A percentile compares a stretch with the other conserved stretches of the same genome.
These are phyloP conservation scores for Trichoderma orchidacearum DNA, from an alignment of 495 filamentous ascomycete species.

Conservation along the genomic window DNA sequence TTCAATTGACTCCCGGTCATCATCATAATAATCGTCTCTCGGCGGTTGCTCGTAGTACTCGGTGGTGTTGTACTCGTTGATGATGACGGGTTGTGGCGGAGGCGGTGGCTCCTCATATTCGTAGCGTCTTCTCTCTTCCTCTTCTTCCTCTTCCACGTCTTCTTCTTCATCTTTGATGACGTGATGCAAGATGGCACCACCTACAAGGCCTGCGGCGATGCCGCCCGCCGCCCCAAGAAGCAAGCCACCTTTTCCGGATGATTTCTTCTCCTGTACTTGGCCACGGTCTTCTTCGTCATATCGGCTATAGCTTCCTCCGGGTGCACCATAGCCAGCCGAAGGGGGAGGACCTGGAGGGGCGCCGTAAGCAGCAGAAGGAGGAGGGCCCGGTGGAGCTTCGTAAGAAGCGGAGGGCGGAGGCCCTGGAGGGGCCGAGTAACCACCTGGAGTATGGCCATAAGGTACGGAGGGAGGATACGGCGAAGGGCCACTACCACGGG, in stretches of 20 bases:
- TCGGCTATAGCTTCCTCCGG: conserved; percentile 9
- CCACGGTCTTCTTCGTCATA: conserved; percentile 14
- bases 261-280: conserved; percentile 29
- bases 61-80: conserved; percentile 11
- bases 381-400: conserved; percentile 8
- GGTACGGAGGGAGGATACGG: background rate
- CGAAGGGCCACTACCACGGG: background rate
- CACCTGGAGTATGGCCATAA: background rate
- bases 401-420: conserved; percentile 8
- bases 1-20: conserved; percentile 24
- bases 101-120: background rate
- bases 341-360: conserved; percentile 4
- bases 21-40: conserved; percentile 20
- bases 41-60: conserved; percentile 10
- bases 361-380: conserved; percentile 10
- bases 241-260: conserved; percentile 22
- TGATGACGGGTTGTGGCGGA: conserved; percentile 1
- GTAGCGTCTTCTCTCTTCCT: conserved; percentile 3
- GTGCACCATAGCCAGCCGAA: conserved; percentile 13
- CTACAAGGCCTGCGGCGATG: conserved; percentile 40
- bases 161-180: conserved; percentile 21
- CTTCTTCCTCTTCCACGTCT: too few relatives aligned
- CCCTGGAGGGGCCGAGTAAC: conserved; percentile 6
- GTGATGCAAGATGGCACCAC: conserved; percentile 41
- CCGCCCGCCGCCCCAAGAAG: conserved; percentile 38